Evolutionary conservation across 1,284 basidiomycete genomes (phyloP).

Genomic region (Fomes fomentarius): DNA sequence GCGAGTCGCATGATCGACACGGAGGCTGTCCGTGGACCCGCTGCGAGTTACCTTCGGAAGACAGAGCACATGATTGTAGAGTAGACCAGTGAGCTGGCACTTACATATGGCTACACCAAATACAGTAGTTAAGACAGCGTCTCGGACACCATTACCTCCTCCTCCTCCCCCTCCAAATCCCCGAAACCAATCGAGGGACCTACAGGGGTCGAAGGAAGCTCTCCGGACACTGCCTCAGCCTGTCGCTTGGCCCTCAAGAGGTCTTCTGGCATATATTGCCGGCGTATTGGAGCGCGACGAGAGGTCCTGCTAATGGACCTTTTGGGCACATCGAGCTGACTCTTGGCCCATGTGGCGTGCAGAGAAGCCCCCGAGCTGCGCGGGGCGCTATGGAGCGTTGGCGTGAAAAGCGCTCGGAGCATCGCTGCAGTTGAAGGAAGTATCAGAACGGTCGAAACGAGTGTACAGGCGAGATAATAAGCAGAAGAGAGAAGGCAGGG

Average conservation of each 20-base stretch:
- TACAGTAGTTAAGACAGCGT: slow-evolving; percentile 21
- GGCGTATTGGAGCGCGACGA: not conserved
- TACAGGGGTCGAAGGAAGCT: slow-evolving; percentile 22
- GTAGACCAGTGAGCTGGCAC: not conserved
- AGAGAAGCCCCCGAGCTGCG: not conserved
- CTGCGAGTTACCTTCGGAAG: too few relatives aligned
- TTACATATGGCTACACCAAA: slow-evolving; percentile 21
- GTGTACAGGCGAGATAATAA: too few relatives aligned
- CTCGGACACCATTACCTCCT: slow-evolving; percentile 16
- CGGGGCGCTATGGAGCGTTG: not conserved
- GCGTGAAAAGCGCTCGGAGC: not conserved
- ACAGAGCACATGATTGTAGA: not conserved
- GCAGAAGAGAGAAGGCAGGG: too few relatives aligned
- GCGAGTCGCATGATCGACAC: too few relatives aligned
- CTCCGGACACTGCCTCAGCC: slow-evolving; percentile 16
- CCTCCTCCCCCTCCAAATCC: slow-evolving; percentile 18
- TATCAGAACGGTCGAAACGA: not conserved
- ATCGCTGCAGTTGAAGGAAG: not conserved
- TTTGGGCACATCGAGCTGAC: not conserved
- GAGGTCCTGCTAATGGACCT: not conserved
- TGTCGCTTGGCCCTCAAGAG: slow-evolving; percentile 10
- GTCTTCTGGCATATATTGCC: slow-evolving; percentile 6
- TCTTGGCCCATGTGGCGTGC: not conserved
- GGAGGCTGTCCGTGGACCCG: too few relatives aligned
- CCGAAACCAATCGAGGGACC: slow-evolving; percentile 18